A percentile compares a stretch with the other conserved stretches of the same genome.
phyloP scores from a whole-genome alignment of 306 rosid genomes.

The Morella rubra region DNA sequence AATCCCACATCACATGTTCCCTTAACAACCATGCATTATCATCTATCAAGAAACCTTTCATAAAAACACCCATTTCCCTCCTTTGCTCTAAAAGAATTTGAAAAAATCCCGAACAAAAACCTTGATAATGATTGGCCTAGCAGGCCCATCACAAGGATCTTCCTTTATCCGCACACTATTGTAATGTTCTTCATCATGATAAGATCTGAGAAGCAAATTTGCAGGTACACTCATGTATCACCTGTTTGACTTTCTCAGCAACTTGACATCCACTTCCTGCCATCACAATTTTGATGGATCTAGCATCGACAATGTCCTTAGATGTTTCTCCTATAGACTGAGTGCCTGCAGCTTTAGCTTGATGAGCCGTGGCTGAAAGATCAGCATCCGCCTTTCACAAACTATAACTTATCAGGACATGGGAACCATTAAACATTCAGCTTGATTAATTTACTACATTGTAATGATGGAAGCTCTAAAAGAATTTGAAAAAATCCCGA shows the following conservation, averaged over 20 bases:
- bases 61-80: background rate
- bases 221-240: no score
- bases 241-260: conserved; percentile 61
- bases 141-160: conserved; percentile 74
- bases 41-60: background rate
- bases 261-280: conserved; percentile 72
- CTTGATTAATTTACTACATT: background rate
- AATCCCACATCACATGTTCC: background rate
- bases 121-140: conserved; percentile 68
- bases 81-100: conserved; percentile 1
- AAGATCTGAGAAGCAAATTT: conserved; percentile 50
- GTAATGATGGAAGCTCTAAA: conserved; percentile 1
- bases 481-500: conserved; percentile 9
- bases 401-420: conserved; percentile 48
- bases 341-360: conserved; percentile 37
- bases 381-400: conserved; percentile 82
- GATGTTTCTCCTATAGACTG: conserved; percentile 34
- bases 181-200: conserved; percentile 85
- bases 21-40: background rate
- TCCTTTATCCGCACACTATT: conserved; percentile 74
- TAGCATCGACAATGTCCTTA: conserved; percentile 36
- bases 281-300: conserved; percentile 62
- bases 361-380: conserved; percentile 61
- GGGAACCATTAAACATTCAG: conserved; percentile 21
- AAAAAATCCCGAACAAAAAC: conserved; percentile 35